Percentiles rank a stretch among this genome's conserved stretches.
These are phyloP conservation scores for Cylindricascospora bacillispora DNA, from an alignment of 1,139 yeast species.

Conservation along the genomic window DNA sequence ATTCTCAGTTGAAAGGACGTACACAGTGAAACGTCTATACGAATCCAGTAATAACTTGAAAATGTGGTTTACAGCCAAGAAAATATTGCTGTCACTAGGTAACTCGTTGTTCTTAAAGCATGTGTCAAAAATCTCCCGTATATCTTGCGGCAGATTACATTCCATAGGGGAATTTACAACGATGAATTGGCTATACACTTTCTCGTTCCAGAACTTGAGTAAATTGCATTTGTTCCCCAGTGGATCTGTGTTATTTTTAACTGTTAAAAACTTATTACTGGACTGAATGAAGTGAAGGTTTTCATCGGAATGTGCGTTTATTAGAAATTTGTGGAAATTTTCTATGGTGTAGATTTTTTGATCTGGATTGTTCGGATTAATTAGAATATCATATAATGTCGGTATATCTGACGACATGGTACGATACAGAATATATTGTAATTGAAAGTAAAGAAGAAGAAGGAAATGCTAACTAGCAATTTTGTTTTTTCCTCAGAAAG, in stretches of 20 bases:
- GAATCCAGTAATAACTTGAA: conserved; percentile 19
- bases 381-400: conserved; percentile 10
- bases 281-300: conserved; percentile 17
- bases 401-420: conserved; percentile 8
- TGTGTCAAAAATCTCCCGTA: conserved; percentile 14
- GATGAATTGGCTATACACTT: conserved; percentile 16
- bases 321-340: conserved; percentile 16
- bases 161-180: conserved; percentile 19
- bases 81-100: conserved; percentile 14
- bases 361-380: conserved; percentile 1
- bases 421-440: no score
- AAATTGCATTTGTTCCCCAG: conserved; percentile 2
- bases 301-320: conserved; percentile 22
- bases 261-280: conserved; percentile 5
- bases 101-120: conserved; percentile 7
- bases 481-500: no score
- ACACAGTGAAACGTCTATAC: conserved; percentile 10
- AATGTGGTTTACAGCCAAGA: conserved; percentile 18
- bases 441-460: no score
- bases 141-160: conserved; percentile 22
- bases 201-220: conserved; percentile 14
- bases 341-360: conserved; percentile 7
- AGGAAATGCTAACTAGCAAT: no score
- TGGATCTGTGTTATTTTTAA: neutral
- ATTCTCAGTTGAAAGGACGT: no score